A percentile compares a stretch with the other conserved stretches of the same genome.
Conservation (phyloP, 352 stramenopile genomes). For the Ophiocytium majus region DNA sequence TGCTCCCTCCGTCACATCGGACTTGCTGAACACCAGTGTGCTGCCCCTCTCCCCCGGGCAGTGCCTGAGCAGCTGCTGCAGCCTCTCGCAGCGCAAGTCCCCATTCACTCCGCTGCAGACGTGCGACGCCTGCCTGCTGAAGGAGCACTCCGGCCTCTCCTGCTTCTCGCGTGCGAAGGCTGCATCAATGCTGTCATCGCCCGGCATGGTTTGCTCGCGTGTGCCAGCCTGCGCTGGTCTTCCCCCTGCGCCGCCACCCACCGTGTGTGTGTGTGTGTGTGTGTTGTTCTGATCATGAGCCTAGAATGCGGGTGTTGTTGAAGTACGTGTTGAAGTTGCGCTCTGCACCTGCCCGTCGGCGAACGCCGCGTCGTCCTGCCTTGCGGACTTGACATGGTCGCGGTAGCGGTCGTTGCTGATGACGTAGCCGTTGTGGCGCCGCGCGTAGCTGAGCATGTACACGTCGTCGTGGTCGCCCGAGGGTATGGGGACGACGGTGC, state of each 20-base stretch:
- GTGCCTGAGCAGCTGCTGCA: neutral
- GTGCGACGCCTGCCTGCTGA: neutral
- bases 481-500: constrained; percentile 12
- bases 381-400: constrained; percentile 28
- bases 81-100: neutral
- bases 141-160: neutral
- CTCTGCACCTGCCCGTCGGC: neutral
- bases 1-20: neutral
- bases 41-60: neutral
- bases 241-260: too few species aligned
- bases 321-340: too few species aligned
- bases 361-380: too few species aligned
- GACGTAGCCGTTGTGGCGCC: constrained; percentile 24
- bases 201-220: neutral
- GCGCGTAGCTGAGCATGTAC: constrained; percentile 39
- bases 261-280: too few species aligned
- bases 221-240: too few species aligned
- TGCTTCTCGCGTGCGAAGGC: neutral
- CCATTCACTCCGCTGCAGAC: neutral
- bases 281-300: too few species aligned
- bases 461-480: constrained; percentile 24
- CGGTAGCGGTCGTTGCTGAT: constrained; percentile 35
- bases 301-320: too few species aligned
- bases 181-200: neutral
- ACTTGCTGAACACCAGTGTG: neutral